Conservation (phyloP, 1,284 basidiomycete genomes). For the Fereydounia khargensis region DNA sequence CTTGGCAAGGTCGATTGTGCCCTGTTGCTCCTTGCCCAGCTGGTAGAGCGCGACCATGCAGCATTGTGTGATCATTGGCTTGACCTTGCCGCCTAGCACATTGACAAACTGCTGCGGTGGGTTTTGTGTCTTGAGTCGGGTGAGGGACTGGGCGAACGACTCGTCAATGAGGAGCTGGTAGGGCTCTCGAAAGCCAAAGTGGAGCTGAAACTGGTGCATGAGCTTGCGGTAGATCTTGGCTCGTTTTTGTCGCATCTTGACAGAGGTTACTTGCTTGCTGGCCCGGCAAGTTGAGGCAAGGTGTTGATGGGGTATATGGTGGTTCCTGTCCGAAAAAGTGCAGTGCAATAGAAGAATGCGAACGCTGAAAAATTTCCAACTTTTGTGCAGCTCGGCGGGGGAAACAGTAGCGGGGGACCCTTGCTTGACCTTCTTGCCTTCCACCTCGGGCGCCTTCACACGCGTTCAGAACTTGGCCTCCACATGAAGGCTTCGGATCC, state of each 20-base stretch:
- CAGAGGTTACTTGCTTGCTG: too few species aligned
- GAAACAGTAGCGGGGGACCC: too few species aligned
- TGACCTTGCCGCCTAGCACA: constrained; percentile 40
- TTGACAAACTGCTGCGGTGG: constrained; percentile 32
- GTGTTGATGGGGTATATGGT: neutral
- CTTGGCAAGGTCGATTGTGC: constrained; percentile 77
- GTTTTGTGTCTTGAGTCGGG: constrained; percentile 34
- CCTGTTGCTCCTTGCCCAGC: constrained; percentile 17
- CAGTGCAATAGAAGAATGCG: too few species aligned
- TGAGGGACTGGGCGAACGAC: constrained; percentile 39
- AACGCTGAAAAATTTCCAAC: too few species aligned
- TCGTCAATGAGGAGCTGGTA: constrained; percentile 53
- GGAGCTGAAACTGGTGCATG: constrained; percentile 46
- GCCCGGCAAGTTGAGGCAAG: neutral
- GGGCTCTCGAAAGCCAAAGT: constrained; percentile 53
- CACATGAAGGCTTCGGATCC: too few species aligned
- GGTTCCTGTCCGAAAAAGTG: too few species aligned
- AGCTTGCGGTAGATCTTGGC: constrained; percentile 52
- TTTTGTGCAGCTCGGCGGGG: too few species aligned
- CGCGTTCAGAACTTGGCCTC: too few species aligned
- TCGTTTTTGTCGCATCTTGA: constrained; percentile 53
- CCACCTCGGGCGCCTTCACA: too few species aligned
- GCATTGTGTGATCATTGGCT: constrained; percentile 55
- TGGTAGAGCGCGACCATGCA: constrained; percentile 52
- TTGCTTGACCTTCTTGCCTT: too few species aligned